Percentiles rank a stretch among this genome's conserved stretches.
These are phyloP conservation scores for Hypoxylon cercidicola DNA, from an alignment of 495 filamentous ascomycete species.

Conservation along the genomic window DNA sequence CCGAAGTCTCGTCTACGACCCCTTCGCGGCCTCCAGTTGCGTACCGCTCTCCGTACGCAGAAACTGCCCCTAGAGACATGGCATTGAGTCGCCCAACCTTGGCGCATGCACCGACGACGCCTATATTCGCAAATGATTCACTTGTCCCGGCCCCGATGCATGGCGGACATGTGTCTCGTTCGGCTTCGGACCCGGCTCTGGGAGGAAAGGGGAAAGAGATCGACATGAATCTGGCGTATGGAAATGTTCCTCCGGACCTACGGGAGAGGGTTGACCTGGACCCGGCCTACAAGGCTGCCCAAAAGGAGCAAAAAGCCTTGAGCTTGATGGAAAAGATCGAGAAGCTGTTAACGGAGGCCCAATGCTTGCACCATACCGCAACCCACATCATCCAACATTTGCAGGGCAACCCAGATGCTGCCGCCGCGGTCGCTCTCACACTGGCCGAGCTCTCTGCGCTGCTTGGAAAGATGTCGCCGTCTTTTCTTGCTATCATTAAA, in stretches of 20 bases:
- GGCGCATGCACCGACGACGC: slow-evolving; percentile 44
- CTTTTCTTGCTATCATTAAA: slow-evolving; percentile 78
- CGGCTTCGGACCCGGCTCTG: slow-evolving; percentile 54
- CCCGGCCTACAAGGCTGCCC: slow-evolving; percentile 44
- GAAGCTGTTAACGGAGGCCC: slow-evolving; percentile 79
- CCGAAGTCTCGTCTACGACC: slow-evolving; percentile 54
- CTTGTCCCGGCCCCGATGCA: slow-evolving; percentile 35
- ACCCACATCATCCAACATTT: slow-evolving; percentile 84
- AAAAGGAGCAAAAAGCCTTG: slow-evolving; percentile 65
- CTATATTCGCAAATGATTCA: slow-evolving; percentile 23
- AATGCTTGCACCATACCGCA: slow-evolving; percentile 87
- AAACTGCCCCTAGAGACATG: slow-evolving; percentile 53
- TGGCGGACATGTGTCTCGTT: slow-evolving; percentile 48
- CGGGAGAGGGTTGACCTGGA: slow-evolving; percentile 54
- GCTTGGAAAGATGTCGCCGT: slow-evolving; percentile 84
- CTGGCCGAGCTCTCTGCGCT: slow-evolving; percentile 90
- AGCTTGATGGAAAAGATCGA: slow-evolving; percentile 75
- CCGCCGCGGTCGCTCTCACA: slow-evolving; percentile 92
- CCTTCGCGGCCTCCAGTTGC: slow-evolving; percentile 53
- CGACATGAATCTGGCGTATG: slow-evolving; percentile 91
- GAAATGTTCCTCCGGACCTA: slow-evolving; percentile 69
- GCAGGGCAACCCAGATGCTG: slow-evolving; percentile 90
- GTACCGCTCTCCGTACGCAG: slow-evolving; percentile 56
- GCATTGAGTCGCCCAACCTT: slow-evolving; percentile 51
- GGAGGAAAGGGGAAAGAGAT: slow-evolving; percentile 65